phyloP scores from a whole-genome alignment of 2,329 filamentous ascomycete species.

The Xylariaceae sp. region DNA sequence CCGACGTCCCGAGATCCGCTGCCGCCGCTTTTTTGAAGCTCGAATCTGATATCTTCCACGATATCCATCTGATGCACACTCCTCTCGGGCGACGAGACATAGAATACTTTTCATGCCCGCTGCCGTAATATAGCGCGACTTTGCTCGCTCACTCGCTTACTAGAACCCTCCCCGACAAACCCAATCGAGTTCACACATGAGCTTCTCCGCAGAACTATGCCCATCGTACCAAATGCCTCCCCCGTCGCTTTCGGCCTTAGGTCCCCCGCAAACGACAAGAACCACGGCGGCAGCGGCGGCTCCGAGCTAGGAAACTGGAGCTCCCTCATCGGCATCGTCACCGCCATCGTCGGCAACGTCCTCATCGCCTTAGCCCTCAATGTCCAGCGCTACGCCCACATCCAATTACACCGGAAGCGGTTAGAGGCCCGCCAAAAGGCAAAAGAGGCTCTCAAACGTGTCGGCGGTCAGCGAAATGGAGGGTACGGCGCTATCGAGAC shows the following conservation, averaged over 20 bases:
- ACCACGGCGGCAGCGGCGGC: too few species aligned
- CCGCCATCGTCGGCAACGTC: slow-evolving; percentile 87
- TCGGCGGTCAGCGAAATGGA: slow-evolving; percentile 24
- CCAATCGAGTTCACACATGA: slow-evolving; percentile 3
- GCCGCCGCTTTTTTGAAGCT: too few species aligned
- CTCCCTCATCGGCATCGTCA: slow-evolving; percentile 89
- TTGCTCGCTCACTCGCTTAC: too few species aligned
- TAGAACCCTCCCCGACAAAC: too few species aligned
- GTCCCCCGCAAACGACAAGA: too few species aligned
- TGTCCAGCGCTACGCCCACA: slow-evolving; percentile 93
- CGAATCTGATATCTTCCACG: too few species aligned
- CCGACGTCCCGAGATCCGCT: too few species aligned
- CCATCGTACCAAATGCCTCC: slow-evolving; percentile 16
- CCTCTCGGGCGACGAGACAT: too few species aligned
- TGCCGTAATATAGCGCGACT: too few species aligned
- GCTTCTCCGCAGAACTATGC: slow-evolving; percentile 16
- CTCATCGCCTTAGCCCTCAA: slow-evolving; percentile 95
- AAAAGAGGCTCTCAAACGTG: slow-evolving; percentile 49
- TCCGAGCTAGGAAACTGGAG: slow-evolving; percentile 70
- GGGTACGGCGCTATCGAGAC: slow-evolving; percentile 28
- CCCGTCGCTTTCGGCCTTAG: too few species aligned
- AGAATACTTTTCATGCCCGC: too few species aligned
- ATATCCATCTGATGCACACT: too few species aligned
- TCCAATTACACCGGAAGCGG: slow-evolving; percentile 70
- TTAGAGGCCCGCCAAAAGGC: slow-evolving; percentile 53